Percentiles rank a stretch among this genome's conserved stretches.
phyloP scores from a whole-genome alignment of 208 protist species.

The Leishmania arabica region DNA sequence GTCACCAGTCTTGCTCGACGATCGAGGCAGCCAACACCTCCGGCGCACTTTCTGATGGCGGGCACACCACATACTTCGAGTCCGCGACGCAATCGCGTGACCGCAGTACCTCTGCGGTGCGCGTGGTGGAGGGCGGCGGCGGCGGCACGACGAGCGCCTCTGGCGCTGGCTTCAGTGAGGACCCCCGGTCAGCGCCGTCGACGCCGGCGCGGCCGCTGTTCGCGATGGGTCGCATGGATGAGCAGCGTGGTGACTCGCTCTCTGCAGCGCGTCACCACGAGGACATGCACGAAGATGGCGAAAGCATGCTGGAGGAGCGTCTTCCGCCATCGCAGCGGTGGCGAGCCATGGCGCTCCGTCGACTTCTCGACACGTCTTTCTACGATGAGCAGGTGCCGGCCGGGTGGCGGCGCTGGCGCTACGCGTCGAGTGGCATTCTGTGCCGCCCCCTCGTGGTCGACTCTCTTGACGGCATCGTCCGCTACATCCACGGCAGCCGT shows the following conservation, averaged over 20 bases:
- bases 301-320: background rate
- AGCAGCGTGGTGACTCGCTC: background rate
- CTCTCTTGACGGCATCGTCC: slow-evolving; percentile 74
- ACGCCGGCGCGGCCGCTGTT: slow-evolving; percentile 10
- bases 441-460: slow-evolving; percentile 64
- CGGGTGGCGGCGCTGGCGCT: slow-evolving; percentile 60
- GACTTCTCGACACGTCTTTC: slow-evolving; percentile 29
- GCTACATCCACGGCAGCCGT: slow-evolving; percentile 56
- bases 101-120: slow-evolving; percentile 21
- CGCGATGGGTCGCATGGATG: slow-evolving; percentile 12
- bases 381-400: slow-evolving; percentile 39
- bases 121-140: slow-evolving; percentile 15
- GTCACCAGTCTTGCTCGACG: slow-evolving; percentile 17
- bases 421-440: slow-evolving; percentile 51
- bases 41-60: slow-evolving; percentile 30
- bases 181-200: slow-evolving; percentile 19
- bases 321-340: slow-evolving; percentile 38
- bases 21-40: slow-evolving; percentile 35
- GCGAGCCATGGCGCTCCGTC: slow-evolving; percentile 31
- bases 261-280: background rate
- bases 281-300: background rate
- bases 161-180: slow-evolving; percentile 9
- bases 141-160: slow-evolving; percentile 2
- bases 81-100: slow-evolving; percentile 24
- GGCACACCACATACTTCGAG: slow-evolving; percentile 24